Conservation (phyloP, 352 stramenopile genomes). For the Peronosclerospora sorghi region DNA sequence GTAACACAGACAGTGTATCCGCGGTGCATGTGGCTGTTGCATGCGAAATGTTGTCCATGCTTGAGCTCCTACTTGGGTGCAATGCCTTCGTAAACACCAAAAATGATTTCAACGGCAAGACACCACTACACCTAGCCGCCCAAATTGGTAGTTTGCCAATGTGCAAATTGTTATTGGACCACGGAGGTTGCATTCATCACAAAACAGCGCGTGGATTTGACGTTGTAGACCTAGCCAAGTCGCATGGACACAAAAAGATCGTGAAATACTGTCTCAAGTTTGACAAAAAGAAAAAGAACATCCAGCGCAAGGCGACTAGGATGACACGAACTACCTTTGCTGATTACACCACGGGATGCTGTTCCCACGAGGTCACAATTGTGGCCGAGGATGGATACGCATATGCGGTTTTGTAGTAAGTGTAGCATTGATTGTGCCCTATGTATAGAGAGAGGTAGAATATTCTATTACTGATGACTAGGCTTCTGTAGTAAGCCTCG, state of each 20-base stretch:
- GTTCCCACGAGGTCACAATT: constrained; percentile 20
- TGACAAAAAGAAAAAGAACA: neutral
- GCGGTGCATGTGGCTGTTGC: constrained; percentile 38
- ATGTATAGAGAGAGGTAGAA: no score
- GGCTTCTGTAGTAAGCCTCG: no score
- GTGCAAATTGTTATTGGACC: constrained; percentile 33
- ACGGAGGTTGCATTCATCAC: constrained; percentile 20
- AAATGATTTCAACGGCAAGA: constrained; percentile 40
- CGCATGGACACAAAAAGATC: constrained; percentile 20
- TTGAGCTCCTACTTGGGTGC: constrained; percentile 33
- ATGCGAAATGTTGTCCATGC: constrained; percentile 23
- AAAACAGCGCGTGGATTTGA: constrained; percentile 19
- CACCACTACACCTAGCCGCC: constrained; percentile 43
- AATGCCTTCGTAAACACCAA: constrained; percentile 39
- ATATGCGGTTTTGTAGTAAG: constrained; percentile 27
- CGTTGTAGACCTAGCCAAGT: constrained; percentile 16
- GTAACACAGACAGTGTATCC: constrained; percentile 32
- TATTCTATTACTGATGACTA: no score
- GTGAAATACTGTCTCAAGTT: constrained; percentile 21
- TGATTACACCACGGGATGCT: constrained; percentile 10
- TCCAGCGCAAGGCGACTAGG: neutral
- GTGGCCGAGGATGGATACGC: constrained; percentile 24
- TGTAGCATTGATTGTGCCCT: no score
- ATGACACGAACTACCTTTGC: constrained; percentile 12
- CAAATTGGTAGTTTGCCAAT: constrained; percentile 38